phyloP scores from a whole-genome alignment of 169 alveolate species.

The Plasmodium inui region DNA sequence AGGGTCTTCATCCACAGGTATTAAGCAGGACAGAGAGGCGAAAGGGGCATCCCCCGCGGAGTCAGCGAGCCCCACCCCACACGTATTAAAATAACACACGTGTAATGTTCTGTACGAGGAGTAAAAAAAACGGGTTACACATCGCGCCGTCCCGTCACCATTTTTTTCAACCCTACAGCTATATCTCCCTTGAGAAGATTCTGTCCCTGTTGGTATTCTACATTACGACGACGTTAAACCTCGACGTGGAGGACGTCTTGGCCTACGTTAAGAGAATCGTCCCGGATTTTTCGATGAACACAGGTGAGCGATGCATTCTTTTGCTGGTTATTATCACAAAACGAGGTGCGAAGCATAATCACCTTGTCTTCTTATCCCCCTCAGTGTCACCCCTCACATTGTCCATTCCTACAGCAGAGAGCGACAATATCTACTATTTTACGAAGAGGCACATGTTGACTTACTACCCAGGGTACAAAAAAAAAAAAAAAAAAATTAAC shows the following conservation, averaged over 20 bases:
- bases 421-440: conserved; percentile 48
- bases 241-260: conserved; percentile 28
- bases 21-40: background rate
- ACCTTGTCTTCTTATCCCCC: background rate
- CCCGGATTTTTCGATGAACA: conserved; percentile 15
- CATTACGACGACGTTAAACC: conserved; percentile 24
- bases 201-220: conserved; percentile 38
- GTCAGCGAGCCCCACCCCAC: too few species aligned
- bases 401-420: conserved; percentile 22
- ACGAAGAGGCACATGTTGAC: conserved; percentile 53
- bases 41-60: background rate
- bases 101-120: background rate
- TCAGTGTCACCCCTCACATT: background rate
- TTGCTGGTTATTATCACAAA: background rate
- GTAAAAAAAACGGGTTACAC: background rate
- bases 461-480: conserved; percentile 60
- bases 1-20: conserved; percentile 67
- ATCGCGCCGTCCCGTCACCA: background rate
- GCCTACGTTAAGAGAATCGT: conserved; percentile 24
- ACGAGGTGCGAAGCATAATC: background rate
- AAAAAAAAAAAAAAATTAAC: background rate
- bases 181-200: conserved; percentile 19
- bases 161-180: conserved; percentile 6
- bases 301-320: conserved; percentile 3
- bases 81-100: background rate